These are phyloP conservation scores for Lumnitzera littorea DNA, from an alignment of 345 rosid genomes.

Conservation along the genomic window DNA sequence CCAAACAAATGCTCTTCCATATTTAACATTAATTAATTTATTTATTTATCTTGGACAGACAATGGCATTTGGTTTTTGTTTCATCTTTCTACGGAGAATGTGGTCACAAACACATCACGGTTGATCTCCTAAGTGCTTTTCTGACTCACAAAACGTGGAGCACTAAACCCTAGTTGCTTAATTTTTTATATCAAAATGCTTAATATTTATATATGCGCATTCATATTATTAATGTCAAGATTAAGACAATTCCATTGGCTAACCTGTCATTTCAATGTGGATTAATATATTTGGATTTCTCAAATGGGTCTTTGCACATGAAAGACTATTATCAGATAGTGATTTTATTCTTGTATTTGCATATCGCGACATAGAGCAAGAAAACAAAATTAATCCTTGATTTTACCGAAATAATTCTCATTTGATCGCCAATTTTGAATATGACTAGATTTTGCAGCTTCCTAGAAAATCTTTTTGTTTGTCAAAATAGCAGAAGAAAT, in stretches of 20 bases:
- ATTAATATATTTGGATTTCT: too few species aligned
- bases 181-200: too few species aligned
- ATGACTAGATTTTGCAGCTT: too few species aligned
- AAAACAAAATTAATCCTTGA: slow-evolving; percentile 7
- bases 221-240: too few species aligned
- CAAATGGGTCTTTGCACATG: not conserved
- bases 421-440: too few species aligned
- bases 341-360: not conserved
- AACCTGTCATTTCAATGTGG: not conserved
- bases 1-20: too few species aligned
- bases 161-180: slow-evolving; percentile 1
- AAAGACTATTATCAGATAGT: not conserved
- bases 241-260: not conserved
- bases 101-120: not conserved
- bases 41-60: too few species aligned
- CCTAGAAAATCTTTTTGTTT: too few species aligned
- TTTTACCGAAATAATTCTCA: too few species aligned
- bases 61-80: not conserved
- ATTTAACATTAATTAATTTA: too few species aligned
- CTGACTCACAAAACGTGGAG: slow-evolving; percentile 9
- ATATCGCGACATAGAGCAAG: not conserved
- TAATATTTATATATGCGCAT: too few species aligned
- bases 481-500: too few species aligned
- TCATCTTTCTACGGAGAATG: not conserved
- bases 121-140: slow-evolving; percentile 3